phyloP scores from a whole-genome alignment of 2,329 filamentous ascomycete species.

The Neonectria coccinea region DNA sequence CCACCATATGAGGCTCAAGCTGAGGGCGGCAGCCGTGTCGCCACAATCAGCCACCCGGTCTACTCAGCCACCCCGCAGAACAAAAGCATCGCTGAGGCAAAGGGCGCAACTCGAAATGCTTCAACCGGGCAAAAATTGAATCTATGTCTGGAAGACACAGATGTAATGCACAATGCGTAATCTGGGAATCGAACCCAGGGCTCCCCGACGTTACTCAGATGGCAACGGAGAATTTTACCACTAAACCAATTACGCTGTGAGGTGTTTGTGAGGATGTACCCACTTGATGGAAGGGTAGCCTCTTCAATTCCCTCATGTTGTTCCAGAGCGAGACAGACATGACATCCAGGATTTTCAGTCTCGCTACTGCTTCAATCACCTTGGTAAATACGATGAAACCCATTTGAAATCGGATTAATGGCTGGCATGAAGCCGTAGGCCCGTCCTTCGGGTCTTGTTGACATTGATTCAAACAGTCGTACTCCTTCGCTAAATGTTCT shows the following conservation, averaged over 20 bases:
- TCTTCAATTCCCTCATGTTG: not conserved
- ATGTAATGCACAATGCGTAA: constrained; percentile 24
- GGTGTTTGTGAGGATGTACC: not conserved
- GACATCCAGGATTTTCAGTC: not conserved
- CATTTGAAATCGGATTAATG: not conserved
- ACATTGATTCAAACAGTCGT: constrained; percentile 41
- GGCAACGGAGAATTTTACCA: constrained; percentile 44
- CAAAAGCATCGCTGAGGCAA: constrained; percentile 7
- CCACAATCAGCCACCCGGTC: constrained; percentile 5
- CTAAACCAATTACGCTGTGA: constrained; percentile 39
- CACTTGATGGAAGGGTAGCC: not conserved
- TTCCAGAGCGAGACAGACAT: not conserved
- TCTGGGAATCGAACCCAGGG: constrained; percentile 44
- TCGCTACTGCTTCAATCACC: not conserved
- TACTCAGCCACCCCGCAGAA: constrained; percentile 16
- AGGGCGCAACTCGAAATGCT: not conserved
- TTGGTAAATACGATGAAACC: too few species aligned
- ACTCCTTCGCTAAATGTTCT: constrained; percentile 48
- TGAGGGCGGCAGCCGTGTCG: not conserved
- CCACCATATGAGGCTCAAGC: constrained; percentile 37
- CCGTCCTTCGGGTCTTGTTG: constrained; percentile 15
- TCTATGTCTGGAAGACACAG: not conserved
- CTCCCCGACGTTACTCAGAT: constrained; percentile 35
- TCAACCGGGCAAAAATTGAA: not conserved
- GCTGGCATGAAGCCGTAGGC: constrained; percentile 14